These are phyloP conservation scores for Colletotrichum agaves DNA, from an alignment of 2,329 filamentous ascomycete species.

Conservation along the genomic window DNA sequence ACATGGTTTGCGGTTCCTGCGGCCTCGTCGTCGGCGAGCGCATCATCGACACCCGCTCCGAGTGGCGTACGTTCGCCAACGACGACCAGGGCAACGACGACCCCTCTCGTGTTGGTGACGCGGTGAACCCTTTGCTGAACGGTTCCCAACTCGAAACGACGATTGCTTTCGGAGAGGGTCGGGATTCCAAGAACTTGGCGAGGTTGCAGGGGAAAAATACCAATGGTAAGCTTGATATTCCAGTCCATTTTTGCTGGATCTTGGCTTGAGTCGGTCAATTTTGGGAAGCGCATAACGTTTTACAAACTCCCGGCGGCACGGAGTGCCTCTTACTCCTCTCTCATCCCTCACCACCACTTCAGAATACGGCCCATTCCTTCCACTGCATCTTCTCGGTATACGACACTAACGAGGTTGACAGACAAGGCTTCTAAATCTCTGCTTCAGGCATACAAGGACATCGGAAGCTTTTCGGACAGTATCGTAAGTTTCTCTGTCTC, in stretches of 20 bases:
- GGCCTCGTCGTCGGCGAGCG: slow-evolving; percentile 90
- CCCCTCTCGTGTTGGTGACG: slow-evolving; percentile 96
- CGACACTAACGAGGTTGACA: slow-evolving; percentile 46
- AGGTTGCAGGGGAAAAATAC: slow-evolving; percentile 80
- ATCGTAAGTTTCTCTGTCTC: slow-evolving; percentile 53
- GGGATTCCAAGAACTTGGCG: slow-evolving; percentile 77
- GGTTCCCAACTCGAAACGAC: slow-evolving; percentile 89
- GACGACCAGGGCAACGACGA: slow-evolving; percentile 97
- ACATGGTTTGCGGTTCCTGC: slow-evolving; percentile 92
- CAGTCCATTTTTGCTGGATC: no score
- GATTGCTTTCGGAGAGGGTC: slow-evolving; percentile 85
- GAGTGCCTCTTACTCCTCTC: no score
- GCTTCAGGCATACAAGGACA: slow-evolving; percentile 88
- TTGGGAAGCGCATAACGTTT: no score
- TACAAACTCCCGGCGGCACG: no score
- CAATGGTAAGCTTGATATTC: no score
- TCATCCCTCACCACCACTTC: no score
- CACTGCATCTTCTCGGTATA: no score
- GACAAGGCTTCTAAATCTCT: slow-evolving; percentile 88
- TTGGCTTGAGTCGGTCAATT: no score
- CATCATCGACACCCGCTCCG: slow-evolving; percentile 94
- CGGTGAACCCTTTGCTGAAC: slow-evolving; percentile 88
- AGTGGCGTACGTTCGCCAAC: slow-evolving; percentile 99
- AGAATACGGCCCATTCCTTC: no score
- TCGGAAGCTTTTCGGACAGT: slow-evolving; percentile 86